phyloP scores from a whole-genome alignment of 148 eudicot species.

The Simmondsia chinensis region DNA sequence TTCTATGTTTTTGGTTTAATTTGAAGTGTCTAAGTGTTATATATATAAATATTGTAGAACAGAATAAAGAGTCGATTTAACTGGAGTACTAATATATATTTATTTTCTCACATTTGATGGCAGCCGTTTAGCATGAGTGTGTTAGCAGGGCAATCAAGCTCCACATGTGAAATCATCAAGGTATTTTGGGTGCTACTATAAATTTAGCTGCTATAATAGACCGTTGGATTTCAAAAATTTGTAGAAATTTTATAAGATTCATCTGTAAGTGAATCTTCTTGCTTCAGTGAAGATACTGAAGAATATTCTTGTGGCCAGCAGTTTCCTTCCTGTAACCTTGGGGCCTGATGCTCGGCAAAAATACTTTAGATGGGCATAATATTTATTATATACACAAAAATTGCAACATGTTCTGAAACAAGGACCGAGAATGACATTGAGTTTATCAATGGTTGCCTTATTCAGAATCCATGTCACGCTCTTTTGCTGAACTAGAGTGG shows the following conservation, averaged over 20 bases:
- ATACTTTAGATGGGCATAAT: no score
- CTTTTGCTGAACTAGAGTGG: no score
- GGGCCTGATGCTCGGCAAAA: constrained; percentile 57
- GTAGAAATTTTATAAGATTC: no score
- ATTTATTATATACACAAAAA: no score
- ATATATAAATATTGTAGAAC: not conserved
- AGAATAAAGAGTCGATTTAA: not conserved
- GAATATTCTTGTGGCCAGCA: constrained; percentile 14
- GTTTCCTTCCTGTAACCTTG: constrained; percentile 35
- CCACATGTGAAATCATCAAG: constrained; percentile 72
- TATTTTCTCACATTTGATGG: constrained; percentile 4
- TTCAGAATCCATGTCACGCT: no score
- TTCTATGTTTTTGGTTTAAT: no score
- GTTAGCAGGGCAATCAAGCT: constrained; percentile 52
- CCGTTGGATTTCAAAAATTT: no score
- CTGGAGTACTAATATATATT: constrained; percentile 1
- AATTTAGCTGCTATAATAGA: no score
- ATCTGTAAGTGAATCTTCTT: not conserved
- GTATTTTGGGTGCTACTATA: no score
- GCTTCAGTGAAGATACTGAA: not conserved
- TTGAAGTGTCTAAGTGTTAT: not conserved
- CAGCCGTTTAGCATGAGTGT: constrained; percentile 76
- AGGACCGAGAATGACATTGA: no score
- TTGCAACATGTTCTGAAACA: no score
- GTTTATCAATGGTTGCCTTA: no score